Evolutionary conservation across 257 asterid genomes (phyloP), one percentile per base, ranked within the genome.

Genomic region (Agastache rugosa): DNA sequence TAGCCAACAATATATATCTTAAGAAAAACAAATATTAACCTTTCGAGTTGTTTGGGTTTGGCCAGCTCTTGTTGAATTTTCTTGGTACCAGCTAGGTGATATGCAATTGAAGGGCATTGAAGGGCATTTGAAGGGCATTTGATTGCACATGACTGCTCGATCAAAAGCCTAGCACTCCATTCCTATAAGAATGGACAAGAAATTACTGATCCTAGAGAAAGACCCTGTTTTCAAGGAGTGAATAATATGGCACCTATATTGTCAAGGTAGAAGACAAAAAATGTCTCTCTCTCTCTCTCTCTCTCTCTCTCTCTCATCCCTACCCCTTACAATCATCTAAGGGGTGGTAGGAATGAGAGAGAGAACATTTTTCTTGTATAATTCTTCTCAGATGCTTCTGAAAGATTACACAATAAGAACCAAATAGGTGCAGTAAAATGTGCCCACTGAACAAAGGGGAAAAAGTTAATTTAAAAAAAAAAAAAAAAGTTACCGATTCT

Each of bases 11-110:
- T 27, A 42, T 67, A 4, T 31, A 27, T 22, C 48, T 42, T 54
- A 60, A 41, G 42, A 51, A 22, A 29, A 63, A 42, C 7, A 50
- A 39, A 34, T 6, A 39, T 42, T 80, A 77, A 92, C 99, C 97
- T 88, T 84, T 95, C 99, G 37, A 95, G 94, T 31, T 88, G 87
- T 81, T 87, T 87, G 42, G 98, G 91, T 79, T 92, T 95, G 70
- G 98, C 97, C 76, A 95, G 91, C 84, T 95, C 99, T 81, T 95
- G 99, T 70, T 95, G 99, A 81, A 95, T 91, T 85, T 95, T 95
- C 89, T 92, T 92, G 68, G 97, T 89, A 66, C 99, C 99, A 8
- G 93, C 97, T 82, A 95, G 84, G 86, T 95, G 98, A 75, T 89
- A 95, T 0, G 98, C 85, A 75, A 95, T 92, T 63, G 99, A 95